phyloP scores from a whole-genome alignment of 495 filamentous ascomycete species.

The Mycothermus thermophilus region DNA sequence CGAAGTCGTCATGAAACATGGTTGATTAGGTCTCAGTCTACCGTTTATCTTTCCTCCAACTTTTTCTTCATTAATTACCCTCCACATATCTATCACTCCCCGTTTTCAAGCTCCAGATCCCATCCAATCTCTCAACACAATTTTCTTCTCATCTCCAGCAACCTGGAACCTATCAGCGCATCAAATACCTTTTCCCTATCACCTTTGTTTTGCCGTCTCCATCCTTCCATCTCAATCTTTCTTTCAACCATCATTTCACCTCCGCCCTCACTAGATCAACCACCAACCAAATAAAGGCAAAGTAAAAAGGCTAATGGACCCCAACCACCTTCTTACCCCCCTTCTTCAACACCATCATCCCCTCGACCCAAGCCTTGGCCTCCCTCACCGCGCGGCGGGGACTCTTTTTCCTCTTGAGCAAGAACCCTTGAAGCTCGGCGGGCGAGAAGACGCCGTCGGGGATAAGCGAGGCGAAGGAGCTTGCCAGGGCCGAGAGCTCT shows the following conservation, averaged over 20 bases:
- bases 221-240: too few species aligned
- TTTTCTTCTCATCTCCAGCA: too few species aligned
- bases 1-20: too few species aligned
- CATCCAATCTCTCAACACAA: too few species aligned
- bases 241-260: not conserved
- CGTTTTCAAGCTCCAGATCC: too few species aligned
- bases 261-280: not conserved
- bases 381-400: conserved; percentile 44
- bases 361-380: conserved; percentile 41
- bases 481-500: conserved; percentile 29
- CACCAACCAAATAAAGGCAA: not conserved
- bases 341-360: conserved; percentile 31
- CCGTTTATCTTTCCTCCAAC: too few species aligned
- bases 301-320: conserved; percentile 16
- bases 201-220: not conserved
- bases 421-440: conserved; percentile 58
- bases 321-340: conserved; percentile 24
- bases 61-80: too few species aligned
- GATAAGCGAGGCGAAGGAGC: conserved; percentile 32
- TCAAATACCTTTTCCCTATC: not conserved
- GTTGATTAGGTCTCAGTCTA: too few species aligned
- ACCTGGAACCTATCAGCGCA: too few species aligned
- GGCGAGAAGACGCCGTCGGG: conserved; percentile 43
- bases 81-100: too few species aligned
- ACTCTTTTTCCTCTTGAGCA: conserved; percentile 49